Evolutionary conservation across 2,329 filamentous ascomycete genomes (phyloP), one percentile per base, ranked within the genome.

Genomic region (Hypoxylon rubiginosum): DNA sequence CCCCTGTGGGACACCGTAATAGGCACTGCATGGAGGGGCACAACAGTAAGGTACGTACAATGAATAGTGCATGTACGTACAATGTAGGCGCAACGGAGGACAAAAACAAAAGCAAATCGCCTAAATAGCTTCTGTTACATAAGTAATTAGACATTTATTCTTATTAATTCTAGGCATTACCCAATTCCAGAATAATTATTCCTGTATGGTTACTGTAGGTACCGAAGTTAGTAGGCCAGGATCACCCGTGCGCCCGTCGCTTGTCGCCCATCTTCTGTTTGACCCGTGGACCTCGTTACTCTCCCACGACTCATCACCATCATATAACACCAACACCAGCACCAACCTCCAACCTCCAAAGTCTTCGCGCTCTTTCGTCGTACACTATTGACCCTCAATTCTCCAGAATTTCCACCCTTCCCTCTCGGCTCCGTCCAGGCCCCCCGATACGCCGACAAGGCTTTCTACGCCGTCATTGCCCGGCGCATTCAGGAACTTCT

Each of bases 361-460:
- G 34, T n/a, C 34, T n/a, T n/a, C 13, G 34, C 5, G 34, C 34
- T n/a, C 13, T 39, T 6, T 10, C 36, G 36, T 39, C 21, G 41
- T 45, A 21, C 51, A 49, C 71, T 72, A 78, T 58, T 75, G 76
- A 70, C 79, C 83, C 73, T 89, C 87, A 32, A 90, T 86, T 70
- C 87, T 88, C 93, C 93, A 96, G 77, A 95, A 96, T 77, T 94
- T 94, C 92, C 92, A 96, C 2, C 92, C 92, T 73, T 93, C 90
- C 66, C 91, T 82, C 75, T 91, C 90, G 10, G 62, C 66, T 50
- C 91, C 90, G 0, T 83, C 84, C 24, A 62, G 21, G 4, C 87
- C 84, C 3, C 89, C 89, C 59, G 87, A 86, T 1, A 97, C 93
- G 15, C 95, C 94, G 0, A 97, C 95, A 43, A 99, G 82, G 72